Conservation (phyloP, 306 rosid genomes). For the Quercus rubra region DNA sequence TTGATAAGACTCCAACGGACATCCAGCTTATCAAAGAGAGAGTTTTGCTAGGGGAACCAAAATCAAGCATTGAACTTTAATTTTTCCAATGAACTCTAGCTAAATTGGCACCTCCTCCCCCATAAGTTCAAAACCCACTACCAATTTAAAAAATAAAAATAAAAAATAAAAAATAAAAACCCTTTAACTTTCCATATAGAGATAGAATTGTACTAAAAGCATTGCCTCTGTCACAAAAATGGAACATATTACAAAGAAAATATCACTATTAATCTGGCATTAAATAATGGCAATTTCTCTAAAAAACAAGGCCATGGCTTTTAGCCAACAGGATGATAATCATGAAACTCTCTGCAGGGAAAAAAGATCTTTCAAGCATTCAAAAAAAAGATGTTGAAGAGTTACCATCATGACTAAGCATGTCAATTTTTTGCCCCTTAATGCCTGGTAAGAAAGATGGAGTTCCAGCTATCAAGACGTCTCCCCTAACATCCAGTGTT, state of each 20-base stretch:
- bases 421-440: neutral
- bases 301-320: neutral
- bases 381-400: neutral
- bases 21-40: neutral
- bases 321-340: neutral
- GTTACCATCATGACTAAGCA: neutral
- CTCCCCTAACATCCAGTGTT: too few species aligned
- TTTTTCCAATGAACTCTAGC: neutral
- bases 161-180: too few species aligned
- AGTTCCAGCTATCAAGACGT: neutral
- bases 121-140: too few species aligned
- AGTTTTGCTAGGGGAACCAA: neutral
- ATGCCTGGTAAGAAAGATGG: neutral
- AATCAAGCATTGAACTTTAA: neutral
- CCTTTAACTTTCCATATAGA: neutral
- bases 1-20: neutral
- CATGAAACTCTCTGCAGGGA: neutral
- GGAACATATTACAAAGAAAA: neutral
- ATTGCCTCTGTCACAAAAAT: neutral
- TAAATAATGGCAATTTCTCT: neutral
- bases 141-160: too few species aligned
- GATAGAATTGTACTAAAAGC: neutral
- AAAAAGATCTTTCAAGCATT: neutral
- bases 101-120: too few species aligned
- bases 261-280: neutral